Base-by-base conservation (phyloP, 1,284 basidiomycete genomes). In the Tilletiopsis washingtonensis region DNA sequence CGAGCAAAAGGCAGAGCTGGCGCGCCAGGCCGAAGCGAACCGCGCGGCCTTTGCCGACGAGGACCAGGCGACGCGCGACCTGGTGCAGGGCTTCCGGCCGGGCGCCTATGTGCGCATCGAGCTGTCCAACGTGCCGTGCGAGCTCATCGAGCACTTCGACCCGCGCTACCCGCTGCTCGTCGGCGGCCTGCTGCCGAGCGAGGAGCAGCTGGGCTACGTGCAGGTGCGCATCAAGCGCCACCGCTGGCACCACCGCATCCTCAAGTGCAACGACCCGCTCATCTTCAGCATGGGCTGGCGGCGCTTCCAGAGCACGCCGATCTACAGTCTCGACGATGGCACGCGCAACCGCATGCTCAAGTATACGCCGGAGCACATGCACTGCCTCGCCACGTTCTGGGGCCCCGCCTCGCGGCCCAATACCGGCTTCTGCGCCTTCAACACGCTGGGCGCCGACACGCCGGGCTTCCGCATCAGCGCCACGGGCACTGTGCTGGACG, bases 331-430 rank as follows among this genome's bases (percentile, higher is more conserved):
- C 24, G 94, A 99, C 74, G 93, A 99, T 45, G 69, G 69, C 5
- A 69, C 62, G 45, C 57, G 94, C 24, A 97, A 98, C 83, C 86
- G 94, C 41, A 88, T 97, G 86, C 85, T 99, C 75, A 98, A 99
- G 77, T 99, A 99, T 74, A 97, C 94, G 0, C 93, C 93, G 0
- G 94, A 98, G 75, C 93, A 99, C 70, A 96, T 94, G 90, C 94
- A 98, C 74, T 98, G 93, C 69, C 88, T 86, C 65, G 93, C 93
- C 2, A 93, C 91, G 0, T 97, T 98, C 76, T 73, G 67, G 40
- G 68, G 62, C 1, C 68, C 70, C 7, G 49, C 59, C 25, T 54
- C 59, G 6, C 57, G 64, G 32, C 70, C 67, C 15, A 96, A 96
- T 74, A 96, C 90, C 0, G 91, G 93, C 5, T 56, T 98, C 76